Evolutionary conservation across 1,284 basidiomycete species (phyloP).

Genomic region (Moesziomyces sp.): DNA sequence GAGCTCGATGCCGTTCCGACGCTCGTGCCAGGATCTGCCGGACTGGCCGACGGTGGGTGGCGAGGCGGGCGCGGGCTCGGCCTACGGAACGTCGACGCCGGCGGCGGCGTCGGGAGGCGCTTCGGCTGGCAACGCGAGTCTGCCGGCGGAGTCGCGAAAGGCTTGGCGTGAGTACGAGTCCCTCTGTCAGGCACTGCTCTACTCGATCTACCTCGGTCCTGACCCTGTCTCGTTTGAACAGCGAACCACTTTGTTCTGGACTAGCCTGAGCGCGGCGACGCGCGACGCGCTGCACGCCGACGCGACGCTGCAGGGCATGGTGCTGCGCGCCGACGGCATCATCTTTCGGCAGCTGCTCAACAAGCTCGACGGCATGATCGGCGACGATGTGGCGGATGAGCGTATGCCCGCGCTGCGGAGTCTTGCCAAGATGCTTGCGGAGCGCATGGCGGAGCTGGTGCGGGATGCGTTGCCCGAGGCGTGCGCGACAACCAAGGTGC

Average conservation of each 20-base stretch:
- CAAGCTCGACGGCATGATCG: slow-evolving; percentile 28
- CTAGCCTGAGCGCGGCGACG: slow-evolving; percentile 10
- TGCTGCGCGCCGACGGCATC: slow-evolving; percentile 25
- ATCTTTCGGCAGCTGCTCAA: slow-evolving; percentile 28
- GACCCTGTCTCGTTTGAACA: slow-evolving; percentile 33
- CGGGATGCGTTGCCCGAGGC: slow-evolving; percentile 9
- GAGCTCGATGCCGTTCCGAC: slow-evolving; percentile 26
- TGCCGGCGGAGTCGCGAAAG: slow-evolving; percentile 19
- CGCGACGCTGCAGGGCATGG: slow-evolving; percentile 11
- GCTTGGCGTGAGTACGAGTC: slow-evolving; percentile 45
- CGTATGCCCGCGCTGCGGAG: slow-evolving; percentile 7
- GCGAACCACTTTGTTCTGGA: slow-evolving; percentile 39
- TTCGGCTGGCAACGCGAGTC: slow-evolving; percentile 5
- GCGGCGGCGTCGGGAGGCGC: slow-evolving; percentile 8
- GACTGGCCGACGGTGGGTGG: slow-evolving; percentile 26
- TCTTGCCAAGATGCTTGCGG: slow-evolving; percentile 13
- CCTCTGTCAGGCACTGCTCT: slow-evolving; percentile 30
- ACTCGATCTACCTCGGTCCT: slow-evolving; percentile 26
- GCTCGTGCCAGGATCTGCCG: slow-evolving; percentile 30
- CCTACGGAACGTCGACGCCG: not conserved
- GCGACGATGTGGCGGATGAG: slow-evolving; percentile 31
- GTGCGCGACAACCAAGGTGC: slow-evolving; percentile 15
- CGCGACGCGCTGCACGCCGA: slow-evolving; percentile 20
- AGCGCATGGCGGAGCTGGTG: slow-evolving; percentile 14
- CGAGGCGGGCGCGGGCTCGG: slow-evolving; percentile 1